Evolutionary conservation across 306 rosid genomes (phyloP), one percentile per base, ranked within the genome.

Genomic region (Rosa multiflora): DNA sequence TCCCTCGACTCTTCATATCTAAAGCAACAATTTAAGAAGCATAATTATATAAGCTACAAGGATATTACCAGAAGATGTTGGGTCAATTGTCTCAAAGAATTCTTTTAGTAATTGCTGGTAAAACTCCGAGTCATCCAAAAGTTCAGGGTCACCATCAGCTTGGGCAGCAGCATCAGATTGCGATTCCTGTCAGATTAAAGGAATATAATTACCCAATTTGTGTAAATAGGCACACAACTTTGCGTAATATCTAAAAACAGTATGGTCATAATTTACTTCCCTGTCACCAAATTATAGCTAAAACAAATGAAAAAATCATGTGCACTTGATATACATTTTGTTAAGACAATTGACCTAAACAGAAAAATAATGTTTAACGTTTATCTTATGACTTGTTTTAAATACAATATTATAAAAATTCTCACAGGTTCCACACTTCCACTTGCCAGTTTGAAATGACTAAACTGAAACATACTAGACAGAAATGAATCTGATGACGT

Each of bases 91-190:
- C 91, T 92, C 97, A 48, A 94, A 89, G 73, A 91, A 94, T 72
- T 92, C 99, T 82, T 89, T 92, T 76, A 92, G 78, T 77, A 94
- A 83, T 56, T 94, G 97, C 90, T 88, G 93, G 82, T 94, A 94
- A 88, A 94, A 94, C 75, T 92, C 97, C 0, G 92, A 86, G 85
- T 94, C 97, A 35, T 94, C 97, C 74, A 94, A 51, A 51, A 91
- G 97, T 83, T 94, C 97, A 14, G 97, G 87, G 56, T 94, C 97
- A 49, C 88, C 92, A 62, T 82, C 92, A 59, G 59, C 77, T 32
- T 32, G 81, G 15, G 52, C 74, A 43, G 32, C 87, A 62, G 84
- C 91, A 48, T 71, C 89, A 71, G 55, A 56, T 39, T 39, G 76
- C 17, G 86, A 67, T 80, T 90, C 94, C 97, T 94, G 80, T 63